Percentiles rank a stretch among this genome's conserved stretches.
Conservation (phyloP, 2,329 filamentous ascomycete genomes). For the Fusarium penzigii region DNA sequence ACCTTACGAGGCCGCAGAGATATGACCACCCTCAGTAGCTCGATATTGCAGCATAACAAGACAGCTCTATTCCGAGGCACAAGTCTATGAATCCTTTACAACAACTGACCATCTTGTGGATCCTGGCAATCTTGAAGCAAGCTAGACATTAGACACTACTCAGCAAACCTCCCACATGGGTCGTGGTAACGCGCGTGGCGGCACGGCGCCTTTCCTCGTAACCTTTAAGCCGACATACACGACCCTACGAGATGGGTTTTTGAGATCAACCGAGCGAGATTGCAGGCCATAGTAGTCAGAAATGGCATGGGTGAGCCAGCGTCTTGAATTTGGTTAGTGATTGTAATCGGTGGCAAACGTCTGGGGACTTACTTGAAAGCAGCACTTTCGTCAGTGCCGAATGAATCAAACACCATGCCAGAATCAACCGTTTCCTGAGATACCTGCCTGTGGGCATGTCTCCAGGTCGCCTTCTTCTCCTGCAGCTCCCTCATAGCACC, state of each 20-base stretch:
- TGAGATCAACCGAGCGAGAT: conserved; percentile 77
- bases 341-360: not conserved
- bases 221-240: conserved; percentile 76
- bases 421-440: conserved; percentile 60
- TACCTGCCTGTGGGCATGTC: conserved; percentile 52
- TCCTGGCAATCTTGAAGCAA: not conserved
- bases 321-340: conserved; percentile 49
- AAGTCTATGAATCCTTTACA: not conserved
- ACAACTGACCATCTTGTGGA: no score
- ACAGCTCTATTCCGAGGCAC: not conserved
- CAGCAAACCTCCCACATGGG: conserved; percentile 65
- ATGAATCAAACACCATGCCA: conserved; percentile 78
- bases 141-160: conserved; percentile 13
- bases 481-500: conserved; percentile 54
- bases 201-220: conserved; percentile 37
- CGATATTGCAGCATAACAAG: not conserved
- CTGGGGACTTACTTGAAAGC: conserved; percentile 71
- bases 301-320: conserved; percentile 92
- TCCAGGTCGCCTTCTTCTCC: conserved; percentile 43
- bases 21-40: not conserved
- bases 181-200: conserved; percentile 49
- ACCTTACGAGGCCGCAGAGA: not conserved
- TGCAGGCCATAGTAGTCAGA: conserved; percentile 88
- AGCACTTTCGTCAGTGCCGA: conserved; percentile 72
- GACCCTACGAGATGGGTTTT: conserved; percentile 70